Evolutionary conservation across 2,329 filamentous ascomycete genomes (phyloP).

Genomic region (Pseudogymnoascus sp.): DNA sequence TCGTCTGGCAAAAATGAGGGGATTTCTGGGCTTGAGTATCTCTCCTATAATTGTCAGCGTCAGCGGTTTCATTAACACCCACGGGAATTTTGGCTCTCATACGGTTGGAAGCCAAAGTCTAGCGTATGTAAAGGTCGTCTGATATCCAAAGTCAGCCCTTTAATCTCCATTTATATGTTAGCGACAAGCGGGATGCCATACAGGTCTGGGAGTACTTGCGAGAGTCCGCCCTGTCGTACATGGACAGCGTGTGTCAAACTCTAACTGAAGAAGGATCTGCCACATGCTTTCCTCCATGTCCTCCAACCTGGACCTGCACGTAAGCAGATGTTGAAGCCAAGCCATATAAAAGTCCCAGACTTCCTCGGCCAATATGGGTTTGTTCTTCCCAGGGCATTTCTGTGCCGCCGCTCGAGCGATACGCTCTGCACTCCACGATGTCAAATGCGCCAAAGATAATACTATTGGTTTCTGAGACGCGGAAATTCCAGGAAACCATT

Average conservation of each 20-base stretch:
- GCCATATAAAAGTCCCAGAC: conserved; percentile 15
- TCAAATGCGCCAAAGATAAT: conserved; percentile 16
- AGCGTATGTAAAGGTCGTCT: background rate
- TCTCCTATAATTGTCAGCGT: background rate
- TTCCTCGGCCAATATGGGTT: conserved; percentile 11
- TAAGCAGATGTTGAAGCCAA: conserved; percentile 12
- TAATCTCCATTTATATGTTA: background rate
- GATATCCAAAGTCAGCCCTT: conserved; percentile 1
- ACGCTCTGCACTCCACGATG: conserved; percentile 21
- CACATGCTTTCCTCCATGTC: conserved; percentile 11
- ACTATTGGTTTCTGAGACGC: background rate
- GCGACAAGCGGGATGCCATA: background rate
- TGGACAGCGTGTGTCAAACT: background rate
- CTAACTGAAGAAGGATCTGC: background rate
- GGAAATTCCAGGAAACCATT: background rate
- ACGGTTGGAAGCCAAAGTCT: conserved; percentile 5
- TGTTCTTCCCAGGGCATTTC: background rate
- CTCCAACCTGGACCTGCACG: background rate
- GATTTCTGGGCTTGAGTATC: background rate
- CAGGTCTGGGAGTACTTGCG: background rate
- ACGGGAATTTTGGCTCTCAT: background rate
- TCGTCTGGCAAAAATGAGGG: background rate
- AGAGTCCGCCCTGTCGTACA: background rate
- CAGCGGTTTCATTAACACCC: background rate
- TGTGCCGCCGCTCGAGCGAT: conserved; percentile 12